Conservation (phyloP, 768 basidiomycete species). For the Hygrophorus pudorinus region DNA sequence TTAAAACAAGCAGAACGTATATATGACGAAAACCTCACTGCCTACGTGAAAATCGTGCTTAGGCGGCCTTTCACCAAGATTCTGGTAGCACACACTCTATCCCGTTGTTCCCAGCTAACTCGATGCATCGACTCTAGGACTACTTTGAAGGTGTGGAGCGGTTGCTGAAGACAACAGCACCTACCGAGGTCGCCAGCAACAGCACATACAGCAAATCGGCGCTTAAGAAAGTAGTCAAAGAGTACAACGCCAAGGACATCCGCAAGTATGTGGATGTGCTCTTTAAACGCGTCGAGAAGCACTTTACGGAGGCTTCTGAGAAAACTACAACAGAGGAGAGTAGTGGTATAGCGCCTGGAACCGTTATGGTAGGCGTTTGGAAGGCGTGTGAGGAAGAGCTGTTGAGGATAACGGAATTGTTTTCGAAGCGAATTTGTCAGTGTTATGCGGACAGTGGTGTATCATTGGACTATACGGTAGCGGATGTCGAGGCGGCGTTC, state of each 20-base stretch:
- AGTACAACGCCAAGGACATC: conserved; percentile 80
- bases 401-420: conserved; percentile 59
- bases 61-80: conserved; percentile 80
- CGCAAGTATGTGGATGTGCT: conserved; percentile 81
- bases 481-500: conserved; percentile 75
- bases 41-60: conserved; percentile 82
- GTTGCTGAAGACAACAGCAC: conserved; percentile 69
- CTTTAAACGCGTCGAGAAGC: conserved; percentile 90
- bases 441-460: conserved; percentile 73
- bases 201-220: conserved; percentile 64
- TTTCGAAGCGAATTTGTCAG: conserved; percentile 56
- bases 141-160: conserved; percentile 91
- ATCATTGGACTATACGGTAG: conserved; percentile 59
- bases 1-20: conserved; percentile 66
- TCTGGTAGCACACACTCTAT: conserved; percentile 44
- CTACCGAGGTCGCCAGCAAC: conserved; percentile 68
- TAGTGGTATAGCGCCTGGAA: conserved; percentile 44
- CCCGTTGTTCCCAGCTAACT: not conserved
- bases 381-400: conserved; percentile 84
- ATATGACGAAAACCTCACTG: conserved; percentile 81
- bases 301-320: conserved; percentile 79
- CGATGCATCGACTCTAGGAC: conserved; percentile 44
- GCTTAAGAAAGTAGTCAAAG: conserved; percentile 79
- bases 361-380: conserved; percentile 80
- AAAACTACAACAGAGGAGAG: conserved; percentile 48